These are phyloP conservation scores for Hyphopichia homilentoma DNA, from an alignment of 805 yeast species.

Conservation along the genomic window DNA sequence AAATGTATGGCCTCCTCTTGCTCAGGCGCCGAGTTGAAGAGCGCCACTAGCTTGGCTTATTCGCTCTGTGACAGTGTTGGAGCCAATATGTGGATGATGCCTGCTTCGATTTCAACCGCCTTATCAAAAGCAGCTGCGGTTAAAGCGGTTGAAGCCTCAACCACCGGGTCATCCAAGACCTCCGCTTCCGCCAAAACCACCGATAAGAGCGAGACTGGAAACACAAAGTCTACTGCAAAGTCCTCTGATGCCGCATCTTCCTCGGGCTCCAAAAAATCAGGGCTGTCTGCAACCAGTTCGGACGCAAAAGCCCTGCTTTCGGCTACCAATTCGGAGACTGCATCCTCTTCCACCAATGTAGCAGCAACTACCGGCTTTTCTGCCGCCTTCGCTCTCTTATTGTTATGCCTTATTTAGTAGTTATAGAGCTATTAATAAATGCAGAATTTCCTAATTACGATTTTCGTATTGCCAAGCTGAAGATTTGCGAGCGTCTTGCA, in stretches of 20 bases:
- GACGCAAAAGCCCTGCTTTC: too few species aligned
- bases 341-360: background rate
- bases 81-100: conserved; percentile 44
- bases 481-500: too few species aligned
- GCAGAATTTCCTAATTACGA: too few species aligned
- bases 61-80: conserved; percentile 41
- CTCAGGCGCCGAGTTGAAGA: conserved; percentile 22
- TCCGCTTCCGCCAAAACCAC: conserved; percentile 1
- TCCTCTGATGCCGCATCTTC: background rate
- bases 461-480: too few species aligned
- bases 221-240: background rate
- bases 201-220: background rate
- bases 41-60: conserved; percentile 25
- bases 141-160: background rate
- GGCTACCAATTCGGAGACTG: too few species aligned
- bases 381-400: background rate
- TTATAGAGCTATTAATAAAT: too few species aligned
- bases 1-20: conserved; percentile 39
- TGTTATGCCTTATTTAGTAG: too few species aligned
- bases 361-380: background rate
- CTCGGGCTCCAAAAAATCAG: background rate
- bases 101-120: conserved; percentile 33
- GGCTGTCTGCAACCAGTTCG: too few species aligned
- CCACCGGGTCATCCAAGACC: background rate
- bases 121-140: conserved; percentile 22